A percentile compares a stretch with the other conserved stretches of the same genome.
phyloP scores from a whole-genome alignment of 768 basidiomycete species.

The Plicaturopsis crispa region DNA sequence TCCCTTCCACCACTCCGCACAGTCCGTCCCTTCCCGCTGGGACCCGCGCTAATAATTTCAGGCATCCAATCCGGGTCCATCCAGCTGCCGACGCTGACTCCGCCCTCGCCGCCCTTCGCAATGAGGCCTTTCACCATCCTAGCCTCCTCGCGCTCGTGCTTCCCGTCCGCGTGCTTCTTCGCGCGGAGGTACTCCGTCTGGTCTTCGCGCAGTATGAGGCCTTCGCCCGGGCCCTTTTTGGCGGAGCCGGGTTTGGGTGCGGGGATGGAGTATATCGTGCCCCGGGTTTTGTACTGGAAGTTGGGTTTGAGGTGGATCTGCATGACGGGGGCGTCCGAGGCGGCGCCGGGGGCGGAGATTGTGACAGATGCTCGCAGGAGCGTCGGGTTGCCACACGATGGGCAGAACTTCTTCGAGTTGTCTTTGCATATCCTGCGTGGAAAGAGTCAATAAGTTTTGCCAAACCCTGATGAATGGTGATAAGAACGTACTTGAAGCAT shows the following conservation, averaged over 20 bases:
- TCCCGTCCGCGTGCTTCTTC: conserved; percentile 66
- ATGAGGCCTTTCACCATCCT: conserved; percentile 60
- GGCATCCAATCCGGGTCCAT: conserved; percentile 96
- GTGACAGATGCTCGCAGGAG: conserved; percentile 90
- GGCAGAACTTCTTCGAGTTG: conserved; percentile 90
- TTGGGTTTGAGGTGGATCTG: conserved; percentile 92
- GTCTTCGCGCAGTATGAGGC: conserved; percentile 88
- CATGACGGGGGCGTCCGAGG: conserved; percentile 57
- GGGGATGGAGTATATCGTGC: conserved; percentile 90
- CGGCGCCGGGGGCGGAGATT: conserved; percentile 56
- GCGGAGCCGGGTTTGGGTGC: conserved; percentile 84
- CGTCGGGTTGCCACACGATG: conserved; percentile 91
- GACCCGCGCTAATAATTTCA: conserved; percentile 60
- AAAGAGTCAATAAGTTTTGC: too few relatives aligned
- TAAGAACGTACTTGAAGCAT: conserved; percentile 88
- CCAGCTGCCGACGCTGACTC: conserved; percentile 66
- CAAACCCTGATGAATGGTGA: too few relatives aligned
- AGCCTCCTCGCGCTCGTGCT: conserved; percentile 72
- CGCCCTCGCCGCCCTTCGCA: conserved; percentile 40
- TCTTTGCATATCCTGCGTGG: conserved; percentile 96
- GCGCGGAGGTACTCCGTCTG: conserved; percentile 83
- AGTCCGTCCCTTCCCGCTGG: conserved; percentile 65
- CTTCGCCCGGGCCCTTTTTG: conserved; percentile 74
- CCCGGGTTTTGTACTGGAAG: conserved; percentile 89
- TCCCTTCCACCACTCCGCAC: conserved; percentile 42